A percentile compares a stretch with the other conserved stretches of the same genome.
phyloP scores from a whole-genome alignment of 768 basidiomycete species.

The Tubosaeta sp. region DNA sequence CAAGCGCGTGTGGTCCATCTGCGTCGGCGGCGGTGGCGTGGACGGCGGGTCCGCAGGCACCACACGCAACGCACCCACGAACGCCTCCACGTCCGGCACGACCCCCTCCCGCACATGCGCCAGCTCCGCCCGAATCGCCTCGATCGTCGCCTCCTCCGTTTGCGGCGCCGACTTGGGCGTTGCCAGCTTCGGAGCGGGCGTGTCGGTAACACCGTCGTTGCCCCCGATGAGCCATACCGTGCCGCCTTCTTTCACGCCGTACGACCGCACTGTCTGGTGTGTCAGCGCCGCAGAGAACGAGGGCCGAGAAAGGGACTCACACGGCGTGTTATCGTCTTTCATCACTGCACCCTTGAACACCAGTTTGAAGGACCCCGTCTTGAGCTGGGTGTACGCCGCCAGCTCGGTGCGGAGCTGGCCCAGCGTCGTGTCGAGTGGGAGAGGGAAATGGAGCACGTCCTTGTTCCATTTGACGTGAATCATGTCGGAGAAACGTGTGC shows the following conservation, averaged over 20 bases:
- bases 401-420: constrained; percentile 54
- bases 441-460: constrained; percentile 46
- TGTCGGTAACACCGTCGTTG: constrained; percentile 20
- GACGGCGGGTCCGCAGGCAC: no score
- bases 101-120: constrained; percentile 50
- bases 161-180: constrained; percentile 23
- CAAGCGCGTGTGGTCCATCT: constrained; percentile 51
- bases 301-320: constrained; percentile 35
- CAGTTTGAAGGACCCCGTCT: constrained; percentile 71
- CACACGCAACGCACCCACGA: constrained; percentile 37
- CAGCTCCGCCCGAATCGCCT: constrained; percentile 37
- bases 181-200: constrained; percentile 21
- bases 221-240: constrained; percentile 68
- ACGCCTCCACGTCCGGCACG: constrained; percentile 51
- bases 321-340: constrained; percentile 69
- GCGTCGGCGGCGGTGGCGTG: constrained; percentile 3
- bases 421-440: constrained; percentile 55
- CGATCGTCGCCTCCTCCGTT: constrained; percentile 38
- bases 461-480: constrained; percentile 48
- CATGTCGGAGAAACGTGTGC: constrained; percentile 27
- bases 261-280: constrained; percentile 56
- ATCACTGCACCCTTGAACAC: constrained; percentile 89
- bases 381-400: constrained; percentile 72
- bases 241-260: constrained; percentile 64
- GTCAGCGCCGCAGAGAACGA: neutral